These are phyloP conservation scores for Dysphania ambrosioides DNA, from an alignment of 148 eudicot species.

Conservation along the genomic window DNA sequence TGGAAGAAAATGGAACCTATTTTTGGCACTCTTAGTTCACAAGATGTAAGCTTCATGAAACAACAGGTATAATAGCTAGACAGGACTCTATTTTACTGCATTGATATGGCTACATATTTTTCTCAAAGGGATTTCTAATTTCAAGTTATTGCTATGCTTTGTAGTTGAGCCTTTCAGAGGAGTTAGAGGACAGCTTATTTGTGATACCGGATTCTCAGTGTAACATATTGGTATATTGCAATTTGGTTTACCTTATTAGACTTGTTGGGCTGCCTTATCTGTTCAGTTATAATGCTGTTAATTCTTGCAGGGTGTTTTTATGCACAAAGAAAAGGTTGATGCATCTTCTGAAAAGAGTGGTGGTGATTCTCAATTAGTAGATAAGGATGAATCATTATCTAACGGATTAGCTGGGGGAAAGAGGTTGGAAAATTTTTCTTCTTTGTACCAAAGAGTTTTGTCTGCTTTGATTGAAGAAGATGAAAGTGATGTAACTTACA, in stretches of 20 bases:
- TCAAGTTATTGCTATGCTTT: neutral
- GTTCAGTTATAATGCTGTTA: conserved; percentile 2
- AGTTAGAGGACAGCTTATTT: conserved; percentile 35
- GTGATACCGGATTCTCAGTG: conserved; percentile 31
- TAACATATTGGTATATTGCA: conserved; percentile 35
- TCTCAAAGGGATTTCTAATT: conserved; percentile 3
- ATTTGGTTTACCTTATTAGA: conserved; percentile 10
- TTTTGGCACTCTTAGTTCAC: conserved; percentile 39
- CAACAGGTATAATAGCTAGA: conserved; percentile 36
- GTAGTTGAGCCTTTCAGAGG: conserved; percentile 41
- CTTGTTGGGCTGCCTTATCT: neutral
- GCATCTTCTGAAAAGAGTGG: conserved; percentile 17
- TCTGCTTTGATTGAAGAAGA: conserved; percentile 60
- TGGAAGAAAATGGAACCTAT: conserved; percentile 62
- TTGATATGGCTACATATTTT: neutral
- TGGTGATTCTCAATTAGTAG: conserved; percentile 15
- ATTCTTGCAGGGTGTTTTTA: conserved; percentile 30
- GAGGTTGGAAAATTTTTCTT: conserved; percentile 34
- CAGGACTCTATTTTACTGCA: neutral
- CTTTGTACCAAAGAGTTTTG: conserved; percentile 50
- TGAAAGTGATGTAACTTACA: conserved; percentile 38
- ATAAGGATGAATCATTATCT: conserved; percentile 28
- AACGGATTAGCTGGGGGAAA: conserved; percentile 27
- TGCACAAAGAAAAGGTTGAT: conserved; percentile 30
- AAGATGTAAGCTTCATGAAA: conserved; percentile 36